Evolutionary conservation across 805 yeast species (phyloP).

Genomic region (Candida taoyuanica): DNA sequence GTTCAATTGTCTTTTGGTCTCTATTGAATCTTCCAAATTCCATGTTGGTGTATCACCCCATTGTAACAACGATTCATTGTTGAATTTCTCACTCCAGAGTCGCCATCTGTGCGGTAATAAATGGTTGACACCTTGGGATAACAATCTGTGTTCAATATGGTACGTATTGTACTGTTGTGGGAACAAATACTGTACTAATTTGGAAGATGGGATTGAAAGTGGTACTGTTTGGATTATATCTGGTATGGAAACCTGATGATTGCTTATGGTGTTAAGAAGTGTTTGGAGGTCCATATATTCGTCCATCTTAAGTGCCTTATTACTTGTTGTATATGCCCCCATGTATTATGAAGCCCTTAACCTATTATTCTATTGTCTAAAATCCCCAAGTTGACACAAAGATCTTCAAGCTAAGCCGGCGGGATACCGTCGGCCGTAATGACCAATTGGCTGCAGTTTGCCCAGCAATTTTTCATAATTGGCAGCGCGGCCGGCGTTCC

Average conservation of each 20-base stretch:
- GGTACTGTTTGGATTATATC: not conserved
- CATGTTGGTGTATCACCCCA: too few relatives aligned
- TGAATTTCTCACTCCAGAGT: slow-evolving; percentile 4
- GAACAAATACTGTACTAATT: slow-evolving; percentile 4
- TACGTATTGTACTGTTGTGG: slow-evolving; percentile 7
- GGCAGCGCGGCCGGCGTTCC: not conserved
- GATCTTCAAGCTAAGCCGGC: too few relatives aligned
- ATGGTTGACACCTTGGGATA: slow-evolving; percentile 1
- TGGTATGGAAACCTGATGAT: slow-evolving; percentile 1
- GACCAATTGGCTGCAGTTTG: too few relatives aligned
- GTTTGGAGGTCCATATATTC: slow-evolving; percentile 6
- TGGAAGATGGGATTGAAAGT: slow-evolving; percentile 5
- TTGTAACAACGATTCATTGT: too few relatives aligned
- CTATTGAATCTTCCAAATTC: not conserved
- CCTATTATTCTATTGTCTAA: too few relatives aligned
- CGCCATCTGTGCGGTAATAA: slow-evolving; percentile 2
- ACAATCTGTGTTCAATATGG: slow-evolving; percentile 5
- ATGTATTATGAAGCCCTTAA: too few relatives aligned
- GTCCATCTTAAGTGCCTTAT: too few relatives aligned
- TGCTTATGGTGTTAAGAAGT: slow-evolving; percentile 10
- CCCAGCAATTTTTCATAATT: too few relatives aligned
- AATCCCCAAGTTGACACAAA: too few relatives aligned
- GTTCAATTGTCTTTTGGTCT: not conserved
- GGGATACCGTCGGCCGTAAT: slow-evolving; percentile 1
- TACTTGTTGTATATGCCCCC: too few relatives aligned